Base-by-base conservation (phyloP, 1,139 yeast genomes). In the Taphrina deformans region DNA sequence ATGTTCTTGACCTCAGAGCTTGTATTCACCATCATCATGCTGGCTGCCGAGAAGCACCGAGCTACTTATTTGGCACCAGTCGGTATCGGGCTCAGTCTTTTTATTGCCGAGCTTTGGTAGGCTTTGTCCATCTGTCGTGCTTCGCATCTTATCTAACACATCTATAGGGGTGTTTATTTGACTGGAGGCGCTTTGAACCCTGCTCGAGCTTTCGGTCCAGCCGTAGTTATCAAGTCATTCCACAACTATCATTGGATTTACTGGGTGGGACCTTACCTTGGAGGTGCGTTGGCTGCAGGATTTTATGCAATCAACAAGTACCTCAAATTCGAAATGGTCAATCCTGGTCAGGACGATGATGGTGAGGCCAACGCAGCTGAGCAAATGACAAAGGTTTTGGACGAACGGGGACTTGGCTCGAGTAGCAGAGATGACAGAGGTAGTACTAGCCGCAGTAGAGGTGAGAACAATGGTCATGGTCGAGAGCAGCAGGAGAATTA, bases 131-230 rank as follows among this genome's bases (percentile, higher is more conserved):
- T 48, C 10, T 5, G 23, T 24, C 21, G 16, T 24, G 23, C 18
- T 24, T 45, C 26, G 12, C n/a, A n/a, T 12, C 6, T 45, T 6
- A 6, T 7, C 53, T 48, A 26, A 48, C 26, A 23, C 4, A n/a
- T 26, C 18, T 48, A 26, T 18, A 81, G 88, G 71, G 83, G 88
- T 75, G 89, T 90, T 68, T 88, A 82, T 83, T 87, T 84, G 80
- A 88, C 96, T 65, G 96, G 96, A 75, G 96, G 96, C 52, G 96
- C 96, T 74, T 80, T 89, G 74, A 90, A 90, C 82, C 96, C 96
- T 65, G 96, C 96, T 59, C 85, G 97, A 80, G 80, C 90, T 40
- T 83, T 90, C 69, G 97, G 97, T 74, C 96, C 96, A 65, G 83
- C 86, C 75, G 80, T 89, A 67, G 96, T 91, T 67, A 82, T 82